phyloP scores from a whole-genome alignment of 2,329 filamentous ascomycete species.

The Aspergillus sojae region DNA sequence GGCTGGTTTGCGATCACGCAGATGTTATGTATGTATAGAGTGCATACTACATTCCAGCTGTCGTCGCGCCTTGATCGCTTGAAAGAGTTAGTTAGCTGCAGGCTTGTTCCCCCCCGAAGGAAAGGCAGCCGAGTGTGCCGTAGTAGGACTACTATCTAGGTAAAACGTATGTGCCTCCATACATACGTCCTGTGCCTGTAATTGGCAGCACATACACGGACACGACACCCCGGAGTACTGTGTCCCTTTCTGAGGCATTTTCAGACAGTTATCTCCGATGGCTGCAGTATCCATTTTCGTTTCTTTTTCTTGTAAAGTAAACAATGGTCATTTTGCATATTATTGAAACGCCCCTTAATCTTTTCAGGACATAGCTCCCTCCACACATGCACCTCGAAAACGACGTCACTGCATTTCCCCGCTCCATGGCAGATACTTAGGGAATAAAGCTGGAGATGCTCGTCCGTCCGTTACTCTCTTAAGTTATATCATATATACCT shows the following conservation, averaged over 20 bases:
- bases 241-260: slow-evolving; percentile 1
- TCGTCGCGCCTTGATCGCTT: background rate
- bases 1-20: background rate
- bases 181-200: background rate
- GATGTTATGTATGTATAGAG: background rate
- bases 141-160: background rate
- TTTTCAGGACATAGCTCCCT: background rate
- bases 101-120: background rate
- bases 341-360: background rate
- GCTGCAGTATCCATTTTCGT: background rate
- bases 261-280: background rate
- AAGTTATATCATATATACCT: background rate
- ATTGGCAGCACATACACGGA: background rate
- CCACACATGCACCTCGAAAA: background rate
- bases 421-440: background rate
- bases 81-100: slow-evolving; percentile 7
- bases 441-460: too few relatives aligned
- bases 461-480: background rate
- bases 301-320: background rate
- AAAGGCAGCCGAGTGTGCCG: slow-evolving; percentile 8
- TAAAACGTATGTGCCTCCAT: background rate
- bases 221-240: background rate
- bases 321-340: background rate
- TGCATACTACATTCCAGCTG: background rate
- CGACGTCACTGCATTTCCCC: background rate